Evolutionary conservation across 495 filamentous ascomycete species (phyloP).

Genomic region (Neurospora sp.): DNA sequence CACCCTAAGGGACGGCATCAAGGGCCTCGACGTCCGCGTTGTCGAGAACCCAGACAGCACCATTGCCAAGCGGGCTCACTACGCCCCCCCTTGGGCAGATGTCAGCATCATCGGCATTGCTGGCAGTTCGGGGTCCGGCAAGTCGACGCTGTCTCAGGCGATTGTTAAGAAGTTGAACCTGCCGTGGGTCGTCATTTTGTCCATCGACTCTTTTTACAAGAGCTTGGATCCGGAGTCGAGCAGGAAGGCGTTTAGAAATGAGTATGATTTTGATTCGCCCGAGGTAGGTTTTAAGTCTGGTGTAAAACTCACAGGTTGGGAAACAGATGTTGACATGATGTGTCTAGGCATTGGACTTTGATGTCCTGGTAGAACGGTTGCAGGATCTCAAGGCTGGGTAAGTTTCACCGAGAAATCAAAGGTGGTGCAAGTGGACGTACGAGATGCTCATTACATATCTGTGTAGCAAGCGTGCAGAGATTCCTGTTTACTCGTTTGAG

Average conservation of each 20-base stretch:
- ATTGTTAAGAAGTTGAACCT: slow-evolving; percentile 84
- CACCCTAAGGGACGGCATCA: not conserved
- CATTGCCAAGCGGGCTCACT: slow-evolving; percentile 49
- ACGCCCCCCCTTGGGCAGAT: slow-evolving; percentile 90
- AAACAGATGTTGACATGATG: not conserved
- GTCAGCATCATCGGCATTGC: slow-evolving; percentile 92
- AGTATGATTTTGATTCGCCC: slow-evolving; percentile 93
- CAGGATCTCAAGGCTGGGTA: slow-evolving; percentile 86
- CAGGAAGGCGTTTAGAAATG: slow-evolving; percentile 67
- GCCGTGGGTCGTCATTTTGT: slow-evolving; percentile 95
- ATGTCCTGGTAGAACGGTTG: slow-evolving; percentile 70
- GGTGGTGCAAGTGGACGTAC: not conserved
- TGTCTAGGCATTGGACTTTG: slow-evolving; percentile 76
- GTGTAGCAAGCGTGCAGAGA: slow-evolving; percentile 75
- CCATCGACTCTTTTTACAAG: slow-evolving; percentile 98
- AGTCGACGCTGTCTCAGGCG: slow-evolving; percentile 88
- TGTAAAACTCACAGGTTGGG: not conserved
- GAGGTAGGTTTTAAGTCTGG: slow-evolving; percentile 27
- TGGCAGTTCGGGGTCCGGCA: slow-evolving; percentile 91
- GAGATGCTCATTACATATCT: not conserved
- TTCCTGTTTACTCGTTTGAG: slow-evolving; percentile 92
- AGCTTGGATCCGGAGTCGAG: slow-evolving; percentile 64
- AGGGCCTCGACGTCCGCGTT: slow-evolving; percentile 1
- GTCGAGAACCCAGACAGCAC: slow-evolving; percentile 18
- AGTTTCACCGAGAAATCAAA: slow-evolving; percentile 11